These are phyloP conservation scores for Penicillium thymicola DNA, from an alignment of 2,329 filamentous ascomycete species.

Conservation along the genomic window DNA sequence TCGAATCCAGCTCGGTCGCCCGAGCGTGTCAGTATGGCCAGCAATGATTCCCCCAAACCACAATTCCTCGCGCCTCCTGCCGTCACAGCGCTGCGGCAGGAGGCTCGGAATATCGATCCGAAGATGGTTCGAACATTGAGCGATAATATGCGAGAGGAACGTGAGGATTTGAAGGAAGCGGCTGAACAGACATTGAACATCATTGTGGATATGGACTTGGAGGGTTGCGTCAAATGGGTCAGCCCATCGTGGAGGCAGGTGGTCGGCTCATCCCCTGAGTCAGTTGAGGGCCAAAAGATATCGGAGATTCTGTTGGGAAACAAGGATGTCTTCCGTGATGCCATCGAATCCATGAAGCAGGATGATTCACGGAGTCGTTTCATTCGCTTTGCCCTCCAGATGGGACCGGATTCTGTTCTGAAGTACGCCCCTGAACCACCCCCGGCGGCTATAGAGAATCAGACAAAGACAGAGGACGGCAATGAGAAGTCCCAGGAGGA, in stretches of 20 bases:
- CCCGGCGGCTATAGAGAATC: slow-evolving; percentile 19
- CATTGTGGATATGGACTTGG: slow-evolving; percentile 88
- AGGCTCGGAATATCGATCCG: slow-evolving; percentile 39
- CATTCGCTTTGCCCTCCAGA: slow-evolving; percentile 71
- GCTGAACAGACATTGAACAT: slow-evolving; percentile 96
- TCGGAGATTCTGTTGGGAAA: slow-evolving; percentile 78
- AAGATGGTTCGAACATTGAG: slow-evolving; percentile 66
- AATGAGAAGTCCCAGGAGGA: slow-evolving; percentile 39
- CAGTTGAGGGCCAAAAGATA: slow-evolving; percentile 73
- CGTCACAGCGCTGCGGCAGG: slow-evolving; percentile 44
- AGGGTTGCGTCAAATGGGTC: slow-evolving; percentile 90
- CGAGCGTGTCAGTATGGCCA: slow-evolving; percentile 38
- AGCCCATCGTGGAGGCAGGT: slow-evolving; percentile 95
- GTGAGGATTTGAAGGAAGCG: slow-evolving; percentile 89
- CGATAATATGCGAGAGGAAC: slow-evolving; percentile 87
- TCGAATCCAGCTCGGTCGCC: slow-evolving; percentile 9
- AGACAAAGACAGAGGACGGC: slow-evolving; percentile 23
- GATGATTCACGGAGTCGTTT: slow-evolving; percentile 93
- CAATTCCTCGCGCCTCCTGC: slow-evolving; percentile 45
- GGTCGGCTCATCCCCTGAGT: slow-evolving; percentile 72
- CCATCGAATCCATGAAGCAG: slow-evolving; percentile 82
- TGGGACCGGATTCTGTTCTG: slow-evolving; percentile 68
- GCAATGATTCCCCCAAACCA: slow-evolving; percentile 37
- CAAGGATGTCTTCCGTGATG: slow-evolving; percentile 74
- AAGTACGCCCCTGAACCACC: slow-evolving; percentile 42